phyloP scores from a whole-genome alignment of 306 rosid genomes.

The Neltuma alba region DNA sequence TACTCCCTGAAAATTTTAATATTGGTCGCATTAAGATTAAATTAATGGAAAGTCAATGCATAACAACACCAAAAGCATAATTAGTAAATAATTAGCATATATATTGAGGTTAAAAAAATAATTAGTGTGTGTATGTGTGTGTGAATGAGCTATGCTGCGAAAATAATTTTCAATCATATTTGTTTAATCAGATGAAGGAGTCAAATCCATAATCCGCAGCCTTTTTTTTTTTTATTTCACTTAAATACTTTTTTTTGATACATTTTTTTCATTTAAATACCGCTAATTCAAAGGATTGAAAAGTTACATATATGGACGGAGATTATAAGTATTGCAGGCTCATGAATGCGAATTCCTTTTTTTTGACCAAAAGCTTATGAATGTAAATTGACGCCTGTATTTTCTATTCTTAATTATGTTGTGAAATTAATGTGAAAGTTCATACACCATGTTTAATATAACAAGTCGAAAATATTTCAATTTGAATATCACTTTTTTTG shows the following conservation, averaged over 20 bases:
- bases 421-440: neutral
- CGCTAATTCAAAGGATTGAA: neutral
- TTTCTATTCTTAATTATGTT: neutral
- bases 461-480: too few species aligned
- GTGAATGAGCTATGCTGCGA: neutral
- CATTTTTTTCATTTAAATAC: conserved; percentile 11
- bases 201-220: conserved; percentile 28
- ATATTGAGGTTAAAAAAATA: neutral
- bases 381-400: neutral
- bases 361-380: too few species aligned
- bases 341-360: too few species aligned
- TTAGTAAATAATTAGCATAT: neutral
- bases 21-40: neutral
- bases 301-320: neutral
- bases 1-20: neutral
- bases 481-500: too few species aligned
- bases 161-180: neutral
- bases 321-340: neutral
- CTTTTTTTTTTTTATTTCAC: conserved; percentile 27
- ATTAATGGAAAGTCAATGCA: conserved; percentile 14
- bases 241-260: neutral
- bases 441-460: neutral
- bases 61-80: neutral
- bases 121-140: neutral
- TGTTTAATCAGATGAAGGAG: neutral